A percentile compares a stretch with the other conserved stretches of the same genome.
Evolutionary conservation across 2,329 filamentous ascomycete genomes (phyloP).

Genomic region (Colletotrichum paranaense): DNA sequence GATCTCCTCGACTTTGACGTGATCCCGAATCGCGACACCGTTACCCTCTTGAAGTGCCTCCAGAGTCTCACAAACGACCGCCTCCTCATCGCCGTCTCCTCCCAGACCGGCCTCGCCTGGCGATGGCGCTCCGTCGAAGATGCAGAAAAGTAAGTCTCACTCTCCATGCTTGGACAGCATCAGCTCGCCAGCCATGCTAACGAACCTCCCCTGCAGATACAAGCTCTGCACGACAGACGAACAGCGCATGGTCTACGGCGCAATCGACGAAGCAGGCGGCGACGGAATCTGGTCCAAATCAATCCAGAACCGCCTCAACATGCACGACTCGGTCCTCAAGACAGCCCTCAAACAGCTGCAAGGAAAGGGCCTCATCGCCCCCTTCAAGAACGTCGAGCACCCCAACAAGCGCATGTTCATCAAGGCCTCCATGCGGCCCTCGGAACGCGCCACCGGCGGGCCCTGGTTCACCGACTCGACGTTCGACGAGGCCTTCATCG

Average conservation of each 20-base stretch:
- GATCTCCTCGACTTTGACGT: slow-evolving; percentile 68
- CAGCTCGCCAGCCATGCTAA: background rate
- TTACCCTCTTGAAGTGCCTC: slow-evolving; percentile 65
- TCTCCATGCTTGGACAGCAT: background rate
- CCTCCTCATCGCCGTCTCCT: slow-evolving; percentile 63
- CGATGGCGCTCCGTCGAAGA: slow-evolving; percentile 69
- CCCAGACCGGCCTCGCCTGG: slow-evolving; percentile 63
- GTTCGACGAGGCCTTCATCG: slow-evolving; percentile 89
- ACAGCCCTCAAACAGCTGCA: slow-evolving; percentile 87
- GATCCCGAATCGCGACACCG: slow-evolving; percentile 66
- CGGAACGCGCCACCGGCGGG: slow-evolving; percentile 90
- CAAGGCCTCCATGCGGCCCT: slow-evolving; percentile 84
- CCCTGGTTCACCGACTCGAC: slow-evolving; percentile 95
- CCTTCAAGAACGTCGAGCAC: slow-evolving; percentile 91
- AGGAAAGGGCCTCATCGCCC: slow-evolving; percentile 82
- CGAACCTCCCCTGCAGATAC: slow-evolving; percentile 57
- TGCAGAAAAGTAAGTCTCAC: slow-evolving; percentile 67
- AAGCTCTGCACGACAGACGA: slow-evolving; percentile 76
- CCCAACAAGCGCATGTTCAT: slow-evolving; percentile 97
- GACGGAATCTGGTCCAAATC: slow-evolving; percentile 93
- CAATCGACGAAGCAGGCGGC: slow-evolving; percentile 86
- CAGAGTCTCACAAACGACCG: slow-evolving; percentile 70
- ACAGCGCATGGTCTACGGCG: slow-evolving; percentile 83
- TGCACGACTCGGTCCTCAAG: slow-evolving; percentile 86
- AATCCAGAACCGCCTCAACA: slow-evolving; percentile 81